Percentiles rank a stretch among this genome's conserved stretches.
phyloP scores from a whole-genome alignment of 352 stramenopile genomes.

The Peronospora farinosa region DNA sequence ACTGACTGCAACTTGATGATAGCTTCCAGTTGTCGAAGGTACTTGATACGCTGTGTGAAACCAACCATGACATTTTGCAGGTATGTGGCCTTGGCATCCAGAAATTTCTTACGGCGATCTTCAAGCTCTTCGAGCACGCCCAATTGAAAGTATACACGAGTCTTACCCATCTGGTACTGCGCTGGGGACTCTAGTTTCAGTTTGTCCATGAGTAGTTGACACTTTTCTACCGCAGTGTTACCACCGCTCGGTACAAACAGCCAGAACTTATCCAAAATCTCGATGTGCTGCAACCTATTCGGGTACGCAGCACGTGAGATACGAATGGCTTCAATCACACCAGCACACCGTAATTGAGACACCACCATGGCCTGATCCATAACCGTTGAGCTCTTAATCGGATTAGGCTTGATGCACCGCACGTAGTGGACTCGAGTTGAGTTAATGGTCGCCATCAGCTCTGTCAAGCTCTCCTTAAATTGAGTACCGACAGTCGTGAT shows the following conservation, averaged over 20 bases:
- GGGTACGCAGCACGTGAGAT: conserved; percentile 98
- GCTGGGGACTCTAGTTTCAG: conserved; percentile 61
- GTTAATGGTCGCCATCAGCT: conserved; percentile 94
- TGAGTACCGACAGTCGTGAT: conserved; percentile 80
- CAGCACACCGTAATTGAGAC: conserved; percentile 95
- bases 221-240: conserved; percentile 54
- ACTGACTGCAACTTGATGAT: conserved; percentile 85
- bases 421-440: conserved; percentile 96
- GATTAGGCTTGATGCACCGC: conserved; percentile 98
- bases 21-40: conserved; percentile 61
- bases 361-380: conserved; percentile 92
- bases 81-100: conserved; percentile 73
- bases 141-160: conserved; percentile 83
- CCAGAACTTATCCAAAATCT: conserved; percentile 81
- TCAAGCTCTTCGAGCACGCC: conserved; percentile 82
- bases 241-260: conserved; percentile 66
- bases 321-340: conserved; percentile 98
- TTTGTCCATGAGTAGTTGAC: conserved; percentile 74
- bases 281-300: conserved; percentile 90
- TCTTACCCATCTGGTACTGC: conserved; percentile 84
- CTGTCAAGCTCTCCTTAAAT: conserved; percentile 90
- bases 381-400: conserved; percentile 87
- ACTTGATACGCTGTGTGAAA: conserved; percentile 71
- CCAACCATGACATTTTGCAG: conserved; percentile 75
- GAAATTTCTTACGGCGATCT: conserved; percentile 78